Percentiles rank a stretch among this genome's conserved stretches.
These are phyloP conservation scores for Lantana camara DNA, from an alignment of 257 asterid genomes.

Conservation along the genomic window DNA sequence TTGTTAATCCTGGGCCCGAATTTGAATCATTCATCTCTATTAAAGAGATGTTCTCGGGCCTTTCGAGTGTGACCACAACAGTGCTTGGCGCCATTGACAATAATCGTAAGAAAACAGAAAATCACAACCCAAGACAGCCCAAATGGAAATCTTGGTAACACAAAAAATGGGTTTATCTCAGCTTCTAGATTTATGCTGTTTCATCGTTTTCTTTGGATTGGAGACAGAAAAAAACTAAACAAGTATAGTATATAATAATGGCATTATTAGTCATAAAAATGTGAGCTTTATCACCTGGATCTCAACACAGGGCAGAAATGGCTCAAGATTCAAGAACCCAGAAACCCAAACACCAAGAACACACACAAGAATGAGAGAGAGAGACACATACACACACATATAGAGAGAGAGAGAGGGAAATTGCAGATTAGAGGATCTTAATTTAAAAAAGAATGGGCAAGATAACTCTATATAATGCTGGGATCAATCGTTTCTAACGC, in stretches of 20 bases:
- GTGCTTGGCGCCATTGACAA: constrained; percentile 69
- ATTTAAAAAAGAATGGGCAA: neutral
- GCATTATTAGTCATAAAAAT: neutral
- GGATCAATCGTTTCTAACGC: neutral
- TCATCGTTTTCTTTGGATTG: constrained; percentile 13
- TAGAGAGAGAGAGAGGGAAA: constrained; percentile 34
- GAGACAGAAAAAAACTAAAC: too few relatives aligned
- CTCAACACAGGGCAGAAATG: constrained; percentile 29
- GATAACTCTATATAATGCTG: neutral
- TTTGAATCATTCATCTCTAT: constrained; percentile 43
- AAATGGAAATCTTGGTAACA: constrained; percentile 20
- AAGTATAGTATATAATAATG: neutral
- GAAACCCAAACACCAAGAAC: constrained; percentile 19
- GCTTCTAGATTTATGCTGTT: constrained; percentile 5
- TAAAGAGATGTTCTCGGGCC: constrained; percentile 53
- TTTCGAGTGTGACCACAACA: constrained; percentile 73
- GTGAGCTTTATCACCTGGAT: constrained; percentile 22
- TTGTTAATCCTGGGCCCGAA: constrained; percentile 24
- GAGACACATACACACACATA: constrained; percentile 11
- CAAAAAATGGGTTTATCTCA: constrained; percentile 32
- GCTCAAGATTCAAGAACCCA: constrained; percentile 31
- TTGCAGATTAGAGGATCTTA: constrained; percentile 22
- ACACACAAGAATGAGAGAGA: constrained; percentile 6
- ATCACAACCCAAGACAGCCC: neutral
- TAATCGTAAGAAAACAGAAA: neutral